A percentile compares a stretch with the other conserved stretches of the same genome.
phyloP scores from a whole-genome alignment of 441 rosid species.

The Kokia cookei region DNA sequence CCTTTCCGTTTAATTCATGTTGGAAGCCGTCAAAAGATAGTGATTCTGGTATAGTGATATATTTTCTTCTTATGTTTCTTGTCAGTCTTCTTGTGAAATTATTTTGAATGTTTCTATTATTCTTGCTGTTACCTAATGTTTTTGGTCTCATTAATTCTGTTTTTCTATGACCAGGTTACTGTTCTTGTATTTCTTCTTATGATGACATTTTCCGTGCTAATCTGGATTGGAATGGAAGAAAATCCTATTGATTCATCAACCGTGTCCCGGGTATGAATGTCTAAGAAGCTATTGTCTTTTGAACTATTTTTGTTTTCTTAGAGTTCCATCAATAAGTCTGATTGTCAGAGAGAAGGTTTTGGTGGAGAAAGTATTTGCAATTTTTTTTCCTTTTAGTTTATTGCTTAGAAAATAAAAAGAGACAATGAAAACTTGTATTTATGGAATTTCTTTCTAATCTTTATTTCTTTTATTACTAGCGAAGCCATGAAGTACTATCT shows the following conservation, averaged over 20 bases:
- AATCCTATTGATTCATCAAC: slow-evolving; percentile 34
- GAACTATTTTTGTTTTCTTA: not conserved
- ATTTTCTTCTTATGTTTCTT: not conserved
- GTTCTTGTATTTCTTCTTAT: slow-evolving; percentile 32
- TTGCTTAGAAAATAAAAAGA: not conserved
- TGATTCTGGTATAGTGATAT: slow-evolving; percentile 45
- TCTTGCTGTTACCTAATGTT: not conserved
- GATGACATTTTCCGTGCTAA: slow-evolving; percentile 45
- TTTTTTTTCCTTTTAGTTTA: not conserved
- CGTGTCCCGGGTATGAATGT: slow-evolving; percentile 45
- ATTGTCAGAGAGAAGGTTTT: not conserved
- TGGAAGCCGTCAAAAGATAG: slow-evolving; percentile 66
- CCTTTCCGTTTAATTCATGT: slow-evolving; percentile 46
- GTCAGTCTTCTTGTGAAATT: not conserved
- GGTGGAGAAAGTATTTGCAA: not conserved
- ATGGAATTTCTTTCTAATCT: not conserved
- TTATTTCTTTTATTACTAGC: not conserved
- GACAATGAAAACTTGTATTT: not conserved
- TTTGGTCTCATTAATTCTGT: not conserved
- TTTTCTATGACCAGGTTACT: slow-evolving; percentile 36
- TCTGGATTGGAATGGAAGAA: slow-evolving; percentile 50
- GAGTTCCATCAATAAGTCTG: not conserved
- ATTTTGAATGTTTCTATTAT: not conserved
- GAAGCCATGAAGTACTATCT: not conserved
- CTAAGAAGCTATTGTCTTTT: slow-evolving; percentile 3